Base-by-base conservation (phyloP, 768 basidiomycete species). In the Leccinum boreale region DNA sequence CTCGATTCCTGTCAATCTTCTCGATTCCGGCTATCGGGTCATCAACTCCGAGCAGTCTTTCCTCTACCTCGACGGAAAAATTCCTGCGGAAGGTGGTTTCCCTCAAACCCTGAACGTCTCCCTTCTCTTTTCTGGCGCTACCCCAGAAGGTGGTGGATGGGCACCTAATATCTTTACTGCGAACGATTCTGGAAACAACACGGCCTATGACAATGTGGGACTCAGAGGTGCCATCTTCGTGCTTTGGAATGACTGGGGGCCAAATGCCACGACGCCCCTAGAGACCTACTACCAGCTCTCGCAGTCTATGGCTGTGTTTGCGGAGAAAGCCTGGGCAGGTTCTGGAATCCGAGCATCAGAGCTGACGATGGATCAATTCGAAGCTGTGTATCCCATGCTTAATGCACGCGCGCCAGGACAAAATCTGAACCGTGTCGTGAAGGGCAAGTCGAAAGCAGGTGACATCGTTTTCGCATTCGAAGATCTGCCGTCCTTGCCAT, bases 211-310 rank as follows among this genome's bases (percentile, higher is more conserved):
- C 12, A 55, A 69, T 19, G 55, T 67, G 1, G 65, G 68, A 11
- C 65, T 77, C 21, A 61, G 72, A 4, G 76, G 75, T 24, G 67
- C 72, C 0, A 71, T 75, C 15, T 73, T 77, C 63, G 75, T 72
- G 1, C 60, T 76, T 9, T 77, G 76, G 76, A 77, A 75, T 47
- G 78, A 79, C 63, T 79, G 77, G 75, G 78, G 78, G 1, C 74
- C 78, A 50, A 79, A 77, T 35, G 76, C 78, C 33, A 78, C 76
- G 29, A 79, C 77, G 5, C 73, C 72, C 8, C 65, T 78, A 11
- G 78, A 79, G 67, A 71, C 73, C 2, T 79, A 78, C 58, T 77
- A 77, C 61, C 75, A 78, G 52, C 67, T 79, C 8, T 68, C 77
- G 7, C 73, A 69, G 42, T 77, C 76, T 29, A 56, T 78, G 23